Percentiles rank a stretch among this genome's conserved stretches.
phyloP scores from a whole-genome alignment of 2,329 filamentous ascomycete genomes.

The Blastomyces silverae region DNA sequence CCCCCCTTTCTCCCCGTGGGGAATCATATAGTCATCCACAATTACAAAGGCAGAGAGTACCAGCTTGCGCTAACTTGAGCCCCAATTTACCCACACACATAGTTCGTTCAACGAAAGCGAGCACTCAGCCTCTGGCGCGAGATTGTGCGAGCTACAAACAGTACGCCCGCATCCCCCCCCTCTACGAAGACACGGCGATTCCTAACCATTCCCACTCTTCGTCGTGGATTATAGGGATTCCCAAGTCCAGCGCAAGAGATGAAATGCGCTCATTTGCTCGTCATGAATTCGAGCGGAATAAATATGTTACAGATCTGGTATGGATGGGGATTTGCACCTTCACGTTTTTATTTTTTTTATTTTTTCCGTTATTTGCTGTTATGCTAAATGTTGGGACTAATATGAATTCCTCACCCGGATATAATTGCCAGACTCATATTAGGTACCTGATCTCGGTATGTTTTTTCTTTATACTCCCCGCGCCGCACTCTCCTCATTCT shows the following conservation, averaged over 20 bases:
- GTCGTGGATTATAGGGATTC: slow-evolving; percentile 30
- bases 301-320: slow-evolving; percentile 39
- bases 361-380: background rate
- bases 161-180: slow-evolving; percentile 22
- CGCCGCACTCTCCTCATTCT: background rate
- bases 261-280: slow-evolving; percentile 41
- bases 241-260: slow-evolving; percentile 35
- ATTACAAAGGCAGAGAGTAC: background rate
- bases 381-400: background rate
- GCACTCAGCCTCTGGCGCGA: slow-evolving; percentile 41
- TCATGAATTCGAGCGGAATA: slow-evolving; percentile 41
- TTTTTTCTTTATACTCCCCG: background rate
- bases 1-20: background rate
- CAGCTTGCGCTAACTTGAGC: background rate
- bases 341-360: too few relatives aligned
- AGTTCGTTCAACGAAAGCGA: slow-evolving; percentile 42
- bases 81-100: background rate
- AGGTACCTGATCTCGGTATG: slow-evolving; percentile 41
- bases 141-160: slow-evolving; percentile 38
- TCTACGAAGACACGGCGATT: background rate
- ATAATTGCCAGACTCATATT: slow-evolving; percentile 32
- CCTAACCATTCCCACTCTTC: background rate
- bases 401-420: background rate
- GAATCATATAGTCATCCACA: background rate
- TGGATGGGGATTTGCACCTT: slow-evolving; percentile 22